phyloP scores from a whole-genome alignment of 108 stramenopile genomes.

The Nannochloropsis gaditana region DNA sequence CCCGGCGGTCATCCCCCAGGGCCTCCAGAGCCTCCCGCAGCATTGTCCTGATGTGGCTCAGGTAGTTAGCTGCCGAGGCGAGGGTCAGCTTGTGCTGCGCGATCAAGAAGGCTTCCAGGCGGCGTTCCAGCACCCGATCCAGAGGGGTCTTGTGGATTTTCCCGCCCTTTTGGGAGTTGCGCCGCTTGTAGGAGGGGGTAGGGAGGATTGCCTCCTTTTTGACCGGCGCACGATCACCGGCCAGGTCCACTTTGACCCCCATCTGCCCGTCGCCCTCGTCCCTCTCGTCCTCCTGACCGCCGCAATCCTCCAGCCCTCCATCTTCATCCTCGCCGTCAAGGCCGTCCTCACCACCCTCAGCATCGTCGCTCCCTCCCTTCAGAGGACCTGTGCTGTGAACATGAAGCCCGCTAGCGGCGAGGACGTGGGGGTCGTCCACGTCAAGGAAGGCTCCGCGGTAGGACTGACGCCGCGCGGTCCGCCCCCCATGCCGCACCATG shows the following conservation, averaged over 20 bases:
- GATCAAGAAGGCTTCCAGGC: constrained; percentile 13
- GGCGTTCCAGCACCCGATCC: constrained; percentile 1
- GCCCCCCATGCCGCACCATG: not conserved
- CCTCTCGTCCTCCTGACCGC: no score
- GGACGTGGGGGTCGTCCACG: not conserved
- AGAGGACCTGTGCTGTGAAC: not conserved
- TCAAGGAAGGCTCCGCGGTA: not conserved
- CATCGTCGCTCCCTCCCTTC: not conserved
- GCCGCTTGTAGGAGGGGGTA: not conserved
- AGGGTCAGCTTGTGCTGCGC: not conserved
- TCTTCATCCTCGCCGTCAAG: not conserved
- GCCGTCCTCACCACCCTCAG: not conserved
- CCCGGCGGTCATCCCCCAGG: not conserved
- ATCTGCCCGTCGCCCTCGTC: no score
- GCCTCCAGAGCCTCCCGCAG: constrained; percentile 19
- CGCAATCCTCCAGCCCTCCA: no score
- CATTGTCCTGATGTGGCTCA: constrained; percentile 5
- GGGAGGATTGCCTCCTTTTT: not conserved
- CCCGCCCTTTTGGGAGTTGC: constrained; percentile 12
- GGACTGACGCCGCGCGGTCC: not conserved
- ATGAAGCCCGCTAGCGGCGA: not conserved
- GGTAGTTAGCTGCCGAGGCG: not conserved
- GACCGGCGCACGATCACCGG: no score
- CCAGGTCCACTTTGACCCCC: no score
- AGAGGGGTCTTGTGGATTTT: not conserved